Percentiles rank a stretch among this genome's conserved stretches.
phyloP scores from a whole-genome alignment of 768 basidiomycete genomes.

The Termitomyces heimii region DNA sequence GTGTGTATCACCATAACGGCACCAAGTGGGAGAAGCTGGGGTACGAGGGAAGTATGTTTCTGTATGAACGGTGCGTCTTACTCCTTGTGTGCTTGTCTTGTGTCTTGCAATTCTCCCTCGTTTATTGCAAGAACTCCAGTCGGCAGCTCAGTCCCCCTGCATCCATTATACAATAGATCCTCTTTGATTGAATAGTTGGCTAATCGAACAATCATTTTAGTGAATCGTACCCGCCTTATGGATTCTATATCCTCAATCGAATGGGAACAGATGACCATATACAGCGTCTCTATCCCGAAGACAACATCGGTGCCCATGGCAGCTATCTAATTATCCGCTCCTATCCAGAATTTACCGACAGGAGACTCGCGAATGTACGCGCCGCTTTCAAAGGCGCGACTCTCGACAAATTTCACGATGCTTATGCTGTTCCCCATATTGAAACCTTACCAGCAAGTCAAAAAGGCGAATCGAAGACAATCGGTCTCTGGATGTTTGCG shows the following conservation, averaged over 20 bases:
- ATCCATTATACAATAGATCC: not conserved
- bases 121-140: not conserved
- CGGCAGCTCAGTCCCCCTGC: not conserved
- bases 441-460: constrained; percentile 38
- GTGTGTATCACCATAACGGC: constrained; percentile 71
- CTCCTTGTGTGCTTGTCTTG: not conserved
- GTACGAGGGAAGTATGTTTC: constrained; percentile 84
- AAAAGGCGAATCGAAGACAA: constrained; percentile 52
- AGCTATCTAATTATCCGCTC: constrained; percentile 70
- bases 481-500: constrained; percentile 74
- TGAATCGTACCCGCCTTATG: constrained; percentile 74
- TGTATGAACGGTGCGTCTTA: constrained; percentile 69
- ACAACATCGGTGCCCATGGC: constrained; percentile 57
- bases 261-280: constrained; percentile 76
- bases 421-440: constrained; percentile 40
- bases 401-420: constrained; percentile 42
- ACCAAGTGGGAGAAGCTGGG: constrained; percentile 80
- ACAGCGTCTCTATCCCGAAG: constrained; percentile 72
- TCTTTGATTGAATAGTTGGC: not conserved
- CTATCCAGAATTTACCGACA: constrained; percentile 61
- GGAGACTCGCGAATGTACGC: constrained; percentile 34
- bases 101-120: not conserved
- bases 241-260: constrained; percentile 80
- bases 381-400: constrained; percentile 24
- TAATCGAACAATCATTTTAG: constrained; percentile 29